phyloP scores from a whole-genome alignment of 1,284 basidiomycete species.

The Leucoagaricus sp. region DNA sequence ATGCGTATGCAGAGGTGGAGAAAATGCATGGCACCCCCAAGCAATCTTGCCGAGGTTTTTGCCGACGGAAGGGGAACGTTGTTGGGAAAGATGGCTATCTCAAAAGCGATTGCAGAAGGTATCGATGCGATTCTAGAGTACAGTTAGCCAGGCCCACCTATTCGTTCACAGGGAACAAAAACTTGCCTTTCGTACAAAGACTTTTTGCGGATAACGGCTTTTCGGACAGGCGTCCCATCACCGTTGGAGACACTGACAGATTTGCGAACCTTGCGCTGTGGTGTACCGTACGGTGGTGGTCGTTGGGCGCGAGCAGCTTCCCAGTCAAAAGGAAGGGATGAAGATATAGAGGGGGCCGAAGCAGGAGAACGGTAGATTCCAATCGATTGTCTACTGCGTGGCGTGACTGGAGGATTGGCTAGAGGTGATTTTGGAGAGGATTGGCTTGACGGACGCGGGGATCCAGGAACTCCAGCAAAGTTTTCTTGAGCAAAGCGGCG shows the following conservation, averaged over 20 bases:
- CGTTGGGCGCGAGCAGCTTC: conserved; percentile 66
- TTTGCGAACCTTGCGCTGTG: conserved; percentile 49
- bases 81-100: conserved; percentile 72
- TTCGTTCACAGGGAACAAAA: neutral
- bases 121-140: conserved; percentile 53
- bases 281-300: conserved; percentile 70
- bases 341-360: conserved; percentile 66
- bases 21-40: conserved; percentile 65
- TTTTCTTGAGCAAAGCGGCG: conserved; percentile 56
- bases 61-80: conserved; percentile 71
- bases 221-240: conserved; percentile 36
- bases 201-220: conserved; percentile 64
- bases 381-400: conserved; percentile 46
- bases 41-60: conserved; percentile 62
- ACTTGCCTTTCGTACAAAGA: conserved; percentile 57
- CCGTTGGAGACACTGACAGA: conserved; percentile 37
- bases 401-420: conserved; percentile 35
- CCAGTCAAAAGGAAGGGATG: conserved; percentile 79
- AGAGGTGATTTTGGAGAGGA: conserved; percentile 22
- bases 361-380: conserved; percentile 53
- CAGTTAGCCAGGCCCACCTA: neutral
- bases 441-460: conserved; percentile 17
- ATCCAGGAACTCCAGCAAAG: conserved; percentile 33
- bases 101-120: conserved; percentile 69
- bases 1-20: conserved; percentile 67